Conservation (phyloP, 1,284 basidiomycete genomes). For the Ceratobasidium sp. region DNA sequence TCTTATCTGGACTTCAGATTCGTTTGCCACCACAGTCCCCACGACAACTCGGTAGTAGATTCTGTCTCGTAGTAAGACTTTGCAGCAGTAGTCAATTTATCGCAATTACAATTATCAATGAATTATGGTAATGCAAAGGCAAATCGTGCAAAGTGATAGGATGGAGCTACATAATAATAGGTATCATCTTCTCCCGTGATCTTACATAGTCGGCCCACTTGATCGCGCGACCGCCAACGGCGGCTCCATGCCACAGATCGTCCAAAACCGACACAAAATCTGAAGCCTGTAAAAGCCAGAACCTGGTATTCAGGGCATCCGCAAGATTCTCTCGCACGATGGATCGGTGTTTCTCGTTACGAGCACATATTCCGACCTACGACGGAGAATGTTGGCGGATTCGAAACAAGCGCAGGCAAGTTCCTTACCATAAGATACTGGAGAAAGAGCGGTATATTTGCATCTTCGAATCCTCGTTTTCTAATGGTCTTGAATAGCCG, state of each 20-base stretch:
- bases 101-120: too few relatives aligned
- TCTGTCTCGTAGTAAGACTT: too few relatives aligned
- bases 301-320: neutral
- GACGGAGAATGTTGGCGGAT: neutral
- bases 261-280: conserved; percentile 15
- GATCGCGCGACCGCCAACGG: neutral
- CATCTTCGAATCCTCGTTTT: neutral
- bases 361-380: conserved; percentile 11
- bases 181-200: neutral
- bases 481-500: neutral
- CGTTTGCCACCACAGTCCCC: too few relatives aligned
- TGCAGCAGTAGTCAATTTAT: too few relatives aligned
- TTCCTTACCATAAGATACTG: conserved; percentile 27
- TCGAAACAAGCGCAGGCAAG: neutral
- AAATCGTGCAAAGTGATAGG: too few relatives aligned
- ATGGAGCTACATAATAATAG: neutral
- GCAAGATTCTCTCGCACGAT: neutral
- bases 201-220: neutral
- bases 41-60: too few relatives aligned
- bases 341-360: conserved; percentile 7
- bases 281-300: neutral
- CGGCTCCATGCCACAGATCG: conserved; percentile 3
- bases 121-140: too few relatives aligned
- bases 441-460: neutral
- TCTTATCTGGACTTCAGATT: too few relatives aligned